Evolutionary conservation across 768 basidiomycete genomes (phyloP).

Genomic region (Leccinum disarticulatum): DNA sequence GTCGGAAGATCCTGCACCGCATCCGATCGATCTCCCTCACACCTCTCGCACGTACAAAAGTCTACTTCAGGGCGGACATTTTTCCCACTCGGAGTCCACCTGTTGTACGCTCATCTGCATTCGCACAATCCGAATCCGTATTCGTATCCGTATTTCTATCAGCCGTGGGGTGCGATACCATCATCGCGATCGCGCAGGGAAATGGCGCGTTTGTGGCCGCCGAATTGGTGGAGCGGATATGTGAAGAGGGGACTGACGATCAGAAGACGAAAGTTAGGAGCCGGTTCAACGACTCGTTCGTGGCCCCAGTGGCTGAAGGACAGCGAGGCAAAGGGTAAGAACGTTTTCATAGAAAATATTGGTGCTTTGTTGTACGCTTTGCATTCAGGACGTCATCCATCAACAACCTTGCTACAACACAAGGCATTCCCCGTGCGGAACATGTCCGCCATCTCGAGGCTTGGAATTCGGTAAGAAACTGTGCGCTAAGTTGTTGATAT

Average conservation of each 20-base stretch:
- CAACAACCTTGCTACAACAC: constrained; percentile 6
- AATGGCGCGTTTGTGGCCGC: constrained; percentile 76
- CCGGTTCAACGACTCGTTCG: constrained; percentile 57
- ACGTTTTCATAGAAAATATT: constrained; percentile 61
- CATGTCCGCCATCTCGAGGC: not conserved
- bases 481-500: not conserved
- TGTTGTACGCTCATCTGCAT: constrained; percentile 51
- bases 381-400: not conserved
- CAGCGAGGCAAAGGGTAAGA: constrained; percentile 67
- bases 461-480: not conserved
- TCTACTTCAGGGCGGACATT: constrained; percentile 89
- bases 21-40: constrained; percentile 80
- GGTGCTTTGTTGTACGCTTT: constrained; percentile 29
- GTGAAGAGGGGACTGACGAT: constrained; percentile 37
- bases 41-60: constrained; percentile 84
- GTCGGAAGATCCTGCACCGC: constrained; percentile 48
- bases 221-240: constrained; percentile 64
- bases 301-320: constrained; percentile 43
- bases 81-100: constrained; percentile 56
- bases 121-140: constrained; percentile 62
- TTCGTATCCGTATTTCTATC: constrained; percentile 40
- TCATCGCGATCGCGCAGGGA: constrained; percentile 54
- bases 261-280: constrained; percentile 46
- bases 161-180: constrained; percentile 32
- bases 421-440: not conserved